Percentiles rank a stretch among this genome's conserved stretches.
These are phyloP conservation scores for Mycosphaerella arachidis DNA, from an alignment of 2,329 filamentous ascomycete species.

Conservation along the genomic window DNA sequence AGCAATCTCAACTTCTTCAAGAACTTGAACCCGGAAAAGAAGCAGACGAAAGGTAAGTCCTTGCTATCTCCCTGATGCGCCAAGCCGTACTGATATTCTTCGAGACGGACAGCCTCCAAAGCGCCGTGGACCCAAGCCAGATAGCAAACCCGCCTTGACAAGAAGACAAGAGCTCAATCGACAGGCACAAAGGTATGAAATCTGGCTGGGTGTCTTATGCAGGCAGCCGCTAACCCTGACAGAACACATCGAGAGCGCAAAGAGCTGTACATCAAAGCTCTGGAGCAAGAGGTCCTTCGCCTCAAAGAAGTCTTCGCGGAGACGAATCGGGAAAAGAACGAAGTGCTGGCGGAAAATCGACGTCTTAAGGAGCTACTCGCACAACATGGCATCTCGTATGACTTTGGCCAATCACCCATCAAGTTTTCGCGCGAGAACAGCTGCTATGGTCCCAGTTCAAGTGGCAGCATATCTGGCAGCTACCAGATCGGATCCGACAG, in stretches of 20 bases:
- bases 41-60: conserved; percentile 64
- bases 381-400: conserved; percentile 56
- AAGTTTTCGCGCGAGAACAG: conserved; percentile 34
- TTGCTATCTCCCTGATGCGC: neutral
- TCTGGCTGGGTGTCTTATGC: neutral
- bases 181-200: conserved; percentile 80
- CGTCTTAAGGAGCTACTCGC: conserved; percentile 62
- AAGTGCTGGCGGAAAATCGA: conserved; percentile 72
- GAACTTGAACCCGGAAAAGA: conserved; percentile 62
- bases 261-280: conserved; percentile 88
- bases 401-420: conserved; percentile 38
- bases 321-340: conserved; percentile 69
- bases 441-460: conserved; percentile 43
- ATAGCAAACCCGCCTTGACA: conserved; percentile 90
- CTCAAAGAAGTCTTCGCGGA: conserved; percentile 80
- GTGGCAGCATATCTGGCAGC: conserved; percentile 59
- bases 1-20: conserved; percentile 52
- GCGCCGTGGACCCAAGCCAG: conserved; percentile 88
- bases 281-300: conserved; percentile 86
- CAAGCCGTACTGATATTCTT: conserved; percentile 3
- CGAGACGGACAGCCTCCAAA: conserved; percentile 81
- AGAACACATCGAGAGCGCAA: conserved; percentile 97
- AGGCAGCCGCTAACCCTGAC: conserved; percentile 8
- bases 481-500: conserved; percentile 49
- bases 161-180: conserved; percentile 89